Evolutionary conservation across 2,329 filamentous ascomycete species (phyloP), one percentile per base, ranked within the genome.

Genomic region (Elsinoe necatrix): DNA sequence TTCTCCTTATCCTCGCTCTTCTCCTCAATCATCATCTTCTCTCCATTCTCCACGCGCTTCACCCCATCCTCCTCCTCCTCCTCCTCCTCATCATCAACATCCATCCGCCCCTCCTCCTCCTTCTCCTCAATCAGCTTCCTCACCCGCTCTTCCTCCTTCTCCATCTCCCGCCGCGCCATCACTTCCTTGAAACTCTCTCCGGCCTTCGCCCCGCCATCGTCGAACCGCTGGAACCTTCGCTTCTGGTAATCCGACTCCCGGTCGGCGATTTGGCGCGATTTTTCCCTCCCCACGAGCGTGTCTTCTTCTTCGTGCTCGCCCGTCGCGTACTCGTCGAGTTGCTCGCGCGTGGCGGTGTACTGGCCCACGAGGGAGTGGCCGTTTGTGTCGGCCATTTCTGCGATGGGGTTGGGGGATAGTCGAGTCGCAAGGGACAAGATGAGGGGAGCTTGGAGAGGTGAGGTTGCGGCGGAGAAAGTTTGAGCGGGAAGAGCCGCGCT

Each of bases 181-280:
- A 95, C 80, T 62, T 95, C 89, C 64, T 87, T 83, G 69, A 97
- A 98, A 59, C 83, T 92, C 63, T 90, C 85, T 56, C 82, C 81
- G 25, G 80, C 76, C 21, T 80, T 82, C 68, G 87, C 81, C 18
- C 41, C 41, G 61, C 82, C 77, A 67, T 91, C 87, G 61, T 85
- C 82, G 61, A 97, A 78, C 60, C 93, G 89, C 69, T 95, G 85
- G 71, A 95, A 95, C 59, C 91, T 84, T 63, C 91, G 88, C 74
- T 95, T 95, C 74, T 98, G 95, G 70, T 98, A 98, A 68, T 97
- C 92, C 61, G 90, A 95, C 76, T 97, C 92, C 66, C 93, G 86
- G 68, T 95, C 92, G 60, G 85, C 79, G 67, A 98, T 97, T 65
- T 92, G 85, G 58, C 87, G 90, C 70, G 89, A 88, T 73, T 92